phyloP scores from a whole-genome alignment of 139 green algal genomes.

The Tetraselmis chui region DNA sequence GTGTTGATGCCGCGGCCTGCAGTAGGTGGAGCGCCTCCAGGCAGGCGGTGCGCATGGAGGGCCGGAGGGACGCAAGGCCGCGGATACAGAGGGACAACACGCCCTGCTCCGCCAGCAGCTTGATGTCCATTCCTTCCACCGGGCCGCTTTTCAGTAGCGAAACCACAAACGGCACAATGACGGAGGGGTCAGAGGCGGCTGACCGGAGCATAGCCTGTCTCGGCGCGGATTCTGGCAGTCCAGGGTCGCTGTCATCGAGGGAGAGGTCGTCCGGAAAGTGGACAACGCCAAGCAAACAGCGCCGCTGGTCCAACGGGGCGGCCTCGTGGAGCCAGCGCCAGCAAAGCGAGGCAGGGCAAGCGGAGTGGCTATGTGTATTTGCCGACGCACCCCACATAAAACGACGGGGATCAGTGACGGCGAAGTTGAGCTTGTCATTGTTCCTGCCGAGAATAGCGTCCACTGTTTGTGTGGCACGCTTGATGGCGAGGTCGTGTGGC shows the following conservation, averaged over 20 bases:
- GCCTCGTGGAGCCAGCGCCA: background rate
- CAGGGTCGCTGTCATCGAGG: background rate
- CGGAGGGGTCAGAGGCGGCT: background rate
- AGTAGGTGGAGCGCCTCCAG: background rate
- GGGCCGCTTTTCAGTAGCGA: background rate
- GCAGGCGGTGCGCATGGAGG: background rate
- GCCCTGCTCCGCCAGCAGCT: background rate
- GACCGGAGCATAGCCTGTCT: background rate
- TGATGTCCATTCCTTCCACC: background rate
- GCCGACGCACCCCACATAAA: background rate
- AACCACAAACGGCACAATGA: background rate
- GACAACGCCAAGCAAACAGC: background rate
- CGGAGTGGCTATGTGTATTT: no score
- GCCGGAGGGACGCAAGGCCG: background rate
- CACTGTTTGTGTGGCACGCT: background rate
- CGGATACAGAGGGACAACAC: background rate
- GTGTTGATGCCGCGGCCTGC: background rate
- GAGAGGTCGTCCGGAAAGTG: background rate
- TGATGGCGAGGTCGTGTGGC: background rate
- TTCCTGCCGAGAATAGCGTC: background rate
- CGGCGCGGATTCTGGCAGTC: no score
- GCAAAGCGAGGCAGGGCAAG: background rate
- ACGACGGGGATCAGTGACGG: background rate
- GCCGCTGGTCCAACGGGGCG: background rate
- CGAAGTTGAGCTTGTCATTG: background rate